Evolutionary conservation across 2,329 filamentous ascomycete genomes (phyloP), one percentile per base, ranked within the genome.

Genomic region (Plenodomus tracheiphilus): DNA sequence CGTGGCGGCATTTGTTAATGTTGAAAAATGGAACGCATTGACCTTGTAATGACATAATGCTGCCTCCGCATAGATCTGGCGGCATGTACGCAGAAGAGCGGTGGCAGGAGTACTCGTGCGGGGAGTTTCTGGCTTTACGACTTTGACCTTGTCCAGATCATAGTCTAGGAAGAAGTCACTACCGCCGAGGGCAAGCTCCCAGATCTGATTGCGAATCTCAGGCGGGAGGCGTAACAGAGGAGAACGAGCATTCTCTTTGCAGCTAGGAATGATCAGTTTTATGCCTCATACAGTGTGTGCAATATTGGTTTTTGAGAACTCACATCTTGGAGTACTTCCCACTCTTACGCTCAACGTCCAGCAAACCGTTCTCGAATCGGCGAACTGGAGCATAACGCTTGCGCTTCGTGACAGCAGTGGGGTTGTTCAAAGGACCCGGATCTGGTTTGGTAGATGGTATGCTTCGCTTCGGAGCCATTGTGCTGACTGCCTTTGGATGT

Each of bases 261-360:
- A 21, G 4, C 58, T 62, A 43, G 10, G 4, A 13, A 10, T 9
- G 1, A 13, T 37, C 16, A 37, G 35, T 13, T 17, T 5, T 18
- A 5, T 10, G 18, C 18, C 13, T 37, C 16, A 17, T 8, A 16
- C 35, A 32, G 4, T 4, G 4, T 11, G 28, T 20, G 15, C 19
- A 4, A 18, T 18, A 4, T 8, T 10, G 35, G 18, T 22, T 3
- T 8, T 4, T 28, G 13, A 18, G 8, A 4, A 44, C 47, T 43
- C 39, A 55, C 53, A 59, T 18, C 2, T 37, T 37, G 16, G 41
- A 36, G n/a, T 43, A 45, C 44, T 59, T 56, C 6, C 11, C 32
- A 10, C 50, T 56, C 32, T 56, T 59, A 2, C 50, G 59, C 2
- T 42, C 45, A 3, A 55, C 52, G 10, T 61, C 58, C 4, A 59